Percentiles rank a stretch among this genome's conserved stretches.
phyloP scores from a whole-genome alignment of 345 rosid species.

The Viola odorata region DNA sequence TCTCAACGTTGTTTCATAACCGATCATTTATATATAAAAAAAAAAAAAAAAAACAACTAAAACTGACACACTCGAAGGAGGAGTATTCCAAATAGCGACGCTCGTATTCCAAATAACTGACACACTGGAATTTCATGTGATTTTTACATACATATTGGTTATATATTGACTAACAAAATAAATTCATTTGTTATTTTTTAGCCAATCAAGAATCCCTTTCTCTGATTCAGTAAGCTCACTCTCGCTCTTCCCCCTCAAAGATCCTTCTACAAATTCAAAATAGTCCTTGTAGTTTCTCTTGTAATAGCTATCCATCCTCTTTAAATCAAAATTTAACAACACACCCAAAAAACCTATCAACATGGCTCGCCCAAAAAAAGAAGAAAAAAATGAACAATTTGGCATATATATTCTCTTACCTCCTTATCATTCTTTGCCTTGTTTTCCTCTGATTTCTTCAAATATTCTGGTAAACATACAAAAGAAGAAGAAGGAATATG shows the following conservation, averaged over 20 bases:
- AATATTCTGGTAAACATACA: conserved; percentile 37
- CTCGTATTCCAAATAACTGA: too few species aligned
- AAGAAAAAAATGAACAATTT: not conserved
- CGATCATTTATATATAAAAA: not conserved
- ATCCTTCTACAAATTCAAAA: conserved; percentile 73
- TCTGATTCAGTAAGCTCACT: conserved; percentile 62
- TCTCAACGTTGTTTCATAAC: too few species aligned
- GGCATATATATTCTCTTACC: conserved; percentile 29
- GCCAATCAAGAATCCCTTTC: conserved; percentile 86
- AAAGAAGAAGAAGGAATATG: not conserved
- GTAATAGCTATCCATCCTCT: conserved; percentile 81
- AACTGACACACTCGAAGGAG: too few species aligned
- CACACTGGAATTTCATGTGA: too few species aligned
- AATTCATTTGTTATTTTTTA: conserved; percentile 54
- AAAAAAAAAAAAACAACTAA: too few species aligned
- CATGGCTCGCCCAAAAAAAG: not conserved
- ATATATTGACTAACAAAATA: too few species aligned
- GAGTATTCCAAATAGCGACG: too few species aligned
- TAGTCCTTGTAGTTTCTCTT: conserved; percentile 86
- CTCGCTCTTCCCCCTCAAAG: conserved; percentile 48
- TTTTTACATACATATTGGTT: too few species aligned
- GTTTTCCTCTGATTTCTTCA: conserved; percentile 85
- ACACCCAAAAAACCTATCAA: not conserved
- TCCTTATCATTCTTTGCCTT: conserved; percentile 78
- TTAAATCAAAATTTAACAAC: not conserved